These are phyloP conservation scores for Trichoderma orchidacearum DNA, from an alignment of 495 filamentous ascomycete species.

Conservation along the genomic window DNA sequence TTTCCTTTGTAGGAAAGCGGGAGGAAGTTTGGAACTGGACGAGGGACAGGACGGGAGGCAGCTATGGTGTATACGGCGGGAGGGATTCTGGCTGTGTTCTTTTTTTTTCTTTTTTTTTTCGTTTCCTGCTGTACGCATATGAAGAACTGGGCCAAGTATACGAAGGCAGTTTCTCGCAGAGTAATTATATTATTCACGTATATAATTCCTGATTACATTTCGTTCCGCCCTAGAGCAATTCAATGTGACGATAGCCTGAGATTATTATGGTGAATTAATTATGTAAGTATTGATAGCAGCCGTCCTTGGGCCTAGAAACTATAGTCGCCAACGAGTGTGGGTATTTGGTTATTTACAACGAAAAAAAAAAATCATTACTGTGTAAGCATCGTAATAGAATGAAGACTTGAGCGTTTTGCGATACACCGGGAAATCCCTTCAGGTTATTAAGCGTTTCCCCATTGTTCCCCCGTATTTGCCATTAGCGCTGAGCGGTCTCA, in stretches of 20 bases:
- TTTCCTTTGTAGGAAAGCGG: background rate
- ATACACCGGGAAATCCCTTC: background rate
- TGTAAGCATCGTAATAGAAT: too few relatives aligned
- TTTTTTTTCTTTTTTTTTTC: conserved; percentile 3
- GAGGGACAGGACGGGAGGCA: background rate
- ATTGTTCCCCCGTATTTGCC: too few relatives aligned
- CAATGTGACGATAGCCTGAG: background rate
- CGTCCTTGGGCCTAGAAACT: too few relatives aligned
- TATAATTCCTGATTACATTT: background rate
- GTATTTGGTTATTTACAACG: conserved; percentile 12
- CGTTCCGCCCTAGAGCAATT: background rate
- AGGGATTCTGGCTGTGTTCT: background rate
- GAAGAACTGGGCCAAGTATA: conserved; percentile 2
- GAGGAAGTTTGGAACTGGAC: background rate
- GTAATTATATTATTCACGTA: background rate
- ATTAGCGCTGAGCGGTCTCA: too few relatives aligned
- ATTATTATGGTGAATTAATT: too few relatives aligned
- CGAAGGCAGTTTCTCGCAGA: background rate
- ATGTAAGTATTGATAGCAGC: too few relatives aligned
- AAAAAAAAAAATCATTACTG: too few relatives aligned
- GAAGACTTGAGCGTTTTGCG: too few relatives aligned
- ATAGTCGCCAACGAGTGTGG: conserved; percentile 1
- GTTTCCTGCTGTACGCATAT: conserved; percentile 2
- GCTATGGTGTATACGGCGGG: background rate
- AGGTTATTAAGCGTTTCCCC: background rate